These are phyloP conservation scores for Brassica napus DNA, from an alignment of 345 rosid genomes.

Conservation along the genomic window DNA sequence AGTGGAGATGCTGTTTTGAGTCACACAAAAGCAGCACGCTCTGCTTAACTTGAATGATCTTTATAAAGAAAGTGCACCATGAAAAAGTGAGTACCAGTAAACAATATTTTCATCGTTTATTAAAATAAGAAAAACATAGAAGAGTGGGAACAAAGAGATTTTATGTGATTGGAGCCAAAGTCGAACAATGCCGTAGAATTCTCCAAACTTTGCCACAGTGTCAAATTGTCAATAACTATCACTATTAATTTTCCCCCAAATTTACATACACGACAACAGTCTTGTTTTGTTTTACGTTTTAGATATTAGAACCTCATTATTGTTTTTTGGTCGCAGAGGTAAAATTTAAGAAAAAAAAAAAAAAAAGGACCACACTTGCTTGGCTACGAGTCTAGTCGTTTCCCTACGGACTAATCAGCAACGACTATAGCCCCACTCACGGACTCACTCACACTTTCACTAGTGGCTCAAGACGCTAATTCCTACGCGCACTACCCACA, in stretches of 20 bases:
- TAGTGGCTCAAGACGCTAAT: background rate
- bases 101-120: background rate
- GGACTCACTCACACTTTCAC: slow-evolving; percentile 27
- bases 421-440: slow-evolving; percentile 32
- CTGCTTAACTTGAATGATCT: slow-evolving; percentile 20
- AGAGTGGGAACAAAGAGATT: slow-evolving; percentile 9
- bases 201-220: slow-evolving; percentile 19
- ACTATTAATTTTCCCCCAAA: background rate
- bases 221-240: slow-evolving; percentile 7
- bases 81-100: slow-evolving; percentile 10
- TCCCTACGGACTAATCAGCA: slow-evolving; percentile 14
- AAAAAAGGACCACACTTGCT: slow-evolving; percentile 10
- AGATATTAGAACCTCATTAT: background rate
- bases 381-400: slow-evolving; percentile 23
- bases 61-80: slow-evolving; percentile 15
- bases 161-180: slow-evolving; percentile 4
- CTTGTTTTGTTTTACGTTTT: background rate
- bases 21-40: slow-evolving; percentile 32
- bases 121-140: background rate
- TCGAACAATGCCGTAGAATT: slow-evolving; percentile 9
- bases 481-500: background rate
- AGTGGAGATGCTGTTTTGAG: slow-evolving; percentile 28
- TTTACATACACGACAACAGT: background rate
- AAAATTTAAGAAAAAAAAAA: background rate
- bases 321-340: background rate